These are phyloP conservation scores for Epichloe scottii DNA, from an alignment of 2,329 filamentous ascomycete genomes.

Conservation along the genomic window DNA sequence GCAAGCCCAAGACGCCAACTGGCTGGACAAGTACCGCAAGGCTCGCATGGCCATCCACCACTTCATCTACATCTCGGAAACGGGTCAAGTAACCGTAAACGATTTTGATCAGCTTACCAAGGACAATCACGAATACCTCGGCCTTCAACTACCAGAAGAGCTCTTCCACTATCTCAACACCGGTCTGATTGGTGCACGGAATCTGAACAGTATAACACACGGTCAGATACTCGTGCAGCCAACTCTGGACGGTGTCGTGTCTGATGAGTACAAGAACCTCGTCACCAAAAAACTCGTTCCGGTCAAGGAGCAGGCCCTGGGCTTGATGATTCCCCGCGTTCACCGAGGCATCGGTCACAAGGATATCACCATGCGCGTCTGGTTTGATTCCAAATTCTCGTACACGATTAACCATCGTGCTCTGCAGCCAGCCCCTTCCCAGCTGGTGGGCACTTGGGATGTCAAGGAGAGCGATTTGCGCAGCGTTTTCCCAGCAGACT, in stretches of 20 bases:
- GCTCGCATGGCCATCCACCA: conserved; percentile 78
- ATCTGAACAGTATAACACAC: conserved; percentile 73
- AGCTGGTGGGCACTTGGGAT: conserved; percentile 52
- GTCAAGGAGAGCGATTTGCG: conserved; percentile 48
- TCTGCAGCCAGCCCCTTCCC: conserved; percentile 34
- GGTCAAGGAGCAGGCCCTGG: conserved; percentile 63
- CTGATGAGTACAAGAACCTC: conserved; percentile 68
- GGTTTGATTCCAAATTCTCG: conserved; percentile 64
- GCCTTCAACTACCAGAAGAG: conserved; percentile 80
- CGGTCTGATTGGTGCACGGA: conserved; percentile 65
- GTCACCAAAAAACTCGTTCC: conserved; percentile 63
- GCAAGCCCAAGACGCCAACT: conserved; percentile 56
- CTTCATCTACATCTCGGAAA: conserved; percentile 66
- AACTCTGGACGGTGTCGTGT: conserved; percentile 74
- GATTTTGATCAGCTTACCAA: conserved; percentile 62
- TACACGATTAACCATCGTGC: conserved; percentile 53
- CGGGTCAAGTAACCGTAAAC: conserved; percentile 66
- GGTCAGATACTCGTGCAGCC: conserved; percentile 66
- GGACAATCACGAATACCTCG: conserved; percentile 82
- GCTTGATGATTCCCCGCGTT: conserved; percentile 65
- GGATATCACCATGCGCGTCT: conserved; percentile 64
- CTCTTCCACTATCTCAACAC: conserved; percentile 81
- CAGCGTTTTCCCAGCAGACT: conserved; percentile 31
- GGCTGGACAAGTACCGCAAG: conserved; percentile 76
- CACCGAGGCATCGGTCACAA: conserved; percentile 76